Percentiles rank a stretch among this genome's conserved stretches.
Evolutionary conservation across 805 yeast genomes (phyloP).

Genomic region (Metschnikowia matae): DNA sequence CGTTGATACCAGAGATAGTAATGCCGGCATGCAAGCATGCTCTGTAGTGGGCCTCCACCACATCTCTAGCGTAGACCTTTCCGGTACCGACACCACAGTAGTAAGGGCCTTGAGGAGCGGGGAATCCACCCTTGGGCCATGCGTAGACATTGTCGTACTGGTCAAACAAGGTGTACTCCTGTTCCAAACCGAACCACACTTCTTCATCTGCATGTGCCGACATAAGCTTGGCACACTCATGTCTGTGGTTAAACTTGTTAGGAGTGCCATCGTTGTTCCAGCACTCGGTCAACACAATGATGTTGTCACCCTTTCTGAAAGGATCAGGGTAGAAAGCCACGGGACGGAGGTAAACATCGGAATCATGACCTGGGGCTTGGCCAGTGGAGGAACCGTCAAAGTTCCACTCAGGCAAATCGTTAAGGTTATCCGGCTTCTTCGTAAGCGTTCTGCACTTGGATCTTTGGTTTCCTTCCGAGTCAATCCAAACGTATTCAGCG

Average conservation of each 20-base stretch:
- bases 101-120: constrained; percentile 99
- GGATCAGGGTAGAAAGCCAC: constrained; percentile 94
- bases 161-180: constrained; percentile 96
- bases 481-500: constrained; percentile 98
- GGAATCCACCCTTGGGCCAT: constrained; percentile 99
- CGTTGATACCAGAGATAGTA: constrained; percentile 91
- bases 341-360: constrained; percentile 95
- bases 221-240: constrained; percentile 93
- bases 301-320: constrained; percentile 96
- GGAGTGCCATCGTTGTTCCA: constrained; percentile 99
- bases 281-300: constrained; percentile 91
- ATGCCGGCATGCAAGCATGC: constrained; percentile 95
- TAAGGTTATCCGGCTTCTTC: constrained; percentile 64
- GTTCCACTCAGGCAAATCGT: constrained; percentile 98
- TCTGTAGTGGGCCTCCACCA: constrained; percentile 98
- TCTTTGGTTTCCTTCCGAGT: constrained; percentile 84
- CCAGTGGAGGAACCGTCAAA: constrained; percentile 98
- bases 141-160: constrained; percentile 87
- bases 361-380: constrained; percentile 98
- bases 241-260: constrained; percentile 97
- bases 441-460: constrained; percentile 88
- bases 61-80: constrained; percentile 96
- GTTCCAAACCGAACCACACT: constrained; percentile 98
- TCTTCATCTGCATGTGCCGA: constrained; percentile 79
- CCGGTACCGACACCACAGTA: constrained; percentile 99